These are phyloP conservation scores for Curvularia hawaiiensis DNA, from an alignment of 2,329 filamentous ascomycete genomes.

Conservation along the genomic window DNA sequence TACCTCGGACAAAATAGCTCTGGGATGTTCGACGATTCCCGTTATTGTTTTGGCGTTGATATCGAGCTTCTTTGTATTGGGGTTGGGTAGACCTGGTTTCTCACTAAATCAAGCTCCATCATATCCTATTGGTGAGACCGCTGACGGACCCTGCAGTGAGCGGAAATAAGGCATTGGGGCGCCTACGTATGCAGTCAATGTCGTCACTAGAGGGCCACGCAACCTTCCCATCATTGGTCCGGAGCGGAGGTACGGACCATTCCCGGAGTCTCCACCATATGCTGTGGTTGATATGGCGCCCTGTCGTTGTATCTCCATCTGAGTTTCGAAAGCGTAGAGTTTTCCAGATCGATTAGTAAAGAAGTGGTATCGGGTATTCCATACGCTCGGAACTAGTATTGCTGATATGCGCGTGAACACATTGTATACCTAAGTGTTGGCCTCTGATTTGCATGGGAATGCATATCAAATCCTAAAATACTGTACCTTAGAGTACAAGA, in stretches of 20 bases:
- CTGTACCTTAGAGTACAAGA: too few relatives aligned
- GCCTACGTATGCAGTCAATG: background rate
- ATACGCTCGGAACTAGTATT: background rate
- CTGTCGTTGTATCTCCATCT: background rate
- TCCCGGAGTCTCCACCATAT: background rate
- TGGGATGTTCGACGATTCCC: background rate
- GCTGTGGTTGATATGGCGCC: slow-evolving; percentile 4
- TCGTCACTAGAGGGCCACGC: background rate
- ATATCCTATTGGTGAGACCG: background rate
- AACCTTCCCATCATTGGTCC: too few relatives aligned
- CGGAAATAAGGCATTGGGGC: background rate
- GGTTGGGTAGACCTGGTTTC: background rate
- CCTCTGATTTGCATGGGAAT: background rate
- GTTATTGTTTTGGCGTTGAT: background rate
- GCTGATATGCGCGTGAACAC: background rate
- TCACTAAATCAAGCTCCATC: background rate
- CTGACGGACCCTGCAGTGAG: background rate
- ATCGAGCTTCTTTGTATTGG: background rate
- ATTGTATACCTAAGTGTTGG: background rate
- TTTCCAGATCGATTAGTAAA: background rate
- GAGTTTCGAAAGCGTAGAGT: background rate
- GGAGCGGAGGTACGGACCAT: too few relatives aligned
- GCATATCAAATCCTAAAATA: too few relatives aligned
- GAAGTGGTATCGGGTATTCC: background rate
- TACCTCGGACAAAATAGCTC: background rate